Percentiles rank a stretch among this genome's conserved stretches.
Conservation (phyloP, 768 basidiomycete species). For the Naematelia aurantialba region DNA sequence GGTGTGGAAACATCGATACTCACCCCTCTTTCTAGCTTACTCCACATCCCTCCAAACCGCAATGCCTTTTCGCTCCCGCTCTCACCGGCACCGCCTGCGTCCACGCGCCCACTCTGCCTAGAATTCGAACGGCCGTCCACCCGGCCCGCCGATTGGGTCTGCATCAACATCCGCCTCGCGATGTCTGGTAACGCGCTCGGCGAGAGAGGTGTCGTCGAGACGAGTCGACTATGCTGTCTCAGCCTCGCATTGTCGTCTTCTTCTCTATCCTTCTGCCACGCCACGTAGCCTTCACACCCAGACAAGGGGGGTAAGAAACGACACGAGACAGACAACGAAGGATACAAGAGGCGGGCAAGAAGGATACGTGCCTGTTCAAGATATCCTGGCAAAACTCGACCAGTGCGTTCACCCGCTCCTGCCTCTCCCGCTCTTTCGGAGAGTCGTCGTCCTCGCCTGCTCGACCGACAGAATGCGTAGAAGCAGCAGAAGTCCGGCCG, state of each 20-base stretch:
- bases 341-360: too few species aligned
- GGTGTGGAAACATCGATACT: conserved; percentile 3
- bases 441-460: conserved; percentile 15
- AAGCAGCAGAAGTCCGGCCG: conserved; percentile 18
- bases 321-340: too few species aligned
- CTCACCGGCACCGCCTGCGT: conserved; percentile 2
- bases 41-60: conserved; percentile 35
- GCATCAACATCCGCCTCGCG: conserved; percentile 22
- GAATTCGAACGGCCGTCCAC: conserved; percentile 12
- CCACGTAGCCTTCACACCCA: too few species aligned
- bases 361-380: conserved; percentile 25
- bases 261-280: too few species aligned
- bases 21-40: conserved; percentile 38
- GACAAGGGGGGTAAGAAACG: too few species aligned
- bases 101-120: conserved; percentile 9
- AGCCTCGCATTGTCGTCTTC: too few species aligned
- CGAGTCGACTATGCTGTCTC: conserved; percentile 18
- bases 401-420: conserved; percentile 36
- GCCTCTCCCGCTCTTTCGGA: conserved; percentile 24
- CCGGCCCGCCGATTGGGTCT: not conserved
- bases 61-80: conserved; percentile 29
- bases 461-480: conserved; percentile 21
- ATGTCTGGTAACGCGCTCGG: conserved; percentile 26
- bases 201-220: conserved; percentile 21
- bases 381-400: conserved; percentile 40